Conservation (phyloP, 2,329 filamentous ascomycete species). For the Claviceps africana region DNA sequence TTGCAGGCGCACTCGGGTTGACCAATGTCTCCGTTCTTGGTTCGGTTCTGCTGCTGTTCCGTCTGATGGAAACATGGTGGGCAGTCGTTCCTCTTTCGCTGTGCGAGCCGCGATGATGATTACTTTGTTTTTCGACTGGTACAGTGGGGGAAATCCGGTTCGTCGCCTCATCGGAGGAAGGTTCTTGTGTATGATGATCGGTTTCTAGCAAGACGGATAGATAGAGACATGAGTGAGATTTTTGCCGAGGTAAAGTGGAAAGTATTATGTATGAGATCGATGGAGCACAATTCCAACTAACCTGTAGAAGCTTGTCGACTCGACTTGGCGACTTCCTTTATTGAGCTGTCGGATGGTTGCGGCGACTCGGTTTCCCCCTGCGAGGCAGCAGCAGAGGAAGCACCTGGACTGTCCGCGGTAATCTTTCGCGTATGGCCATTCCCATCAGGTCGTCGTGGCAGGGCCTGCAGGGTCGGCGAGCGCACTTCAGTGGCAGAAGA, state of each 20-base stretch:
- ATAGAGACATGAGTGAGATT: neutral
- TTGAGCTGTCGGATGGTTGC: neutral
- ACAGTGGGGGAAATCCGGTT: neutral
- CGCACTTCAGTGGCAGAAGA: slow-evolving; percentile 4
- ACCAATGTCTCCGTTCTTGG: slow-evolving; percentile 4
- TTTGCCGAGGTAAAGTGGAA: neutral
- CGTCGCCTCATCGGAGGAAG: neutral
- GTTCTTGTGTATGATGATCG: neutral
- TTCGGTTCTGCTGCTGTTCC: neutral
- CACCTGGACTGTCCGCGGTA: neutral
- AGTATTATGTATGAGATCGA: neutral
- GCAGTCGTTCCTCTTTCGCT: slow-evolving; percentile 1
- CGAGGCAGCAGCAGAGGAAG: neutral
- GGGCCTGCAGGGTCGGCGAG: neutral
- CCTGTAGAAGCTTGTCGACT: slow-evolving; percentile 1
- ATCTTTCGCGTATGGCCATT: slow-evolving; percentile 1
- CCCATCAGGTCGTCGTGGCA: neutral
- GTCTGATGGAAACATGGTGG: neutral
- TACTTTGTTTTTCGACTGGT: neutral
- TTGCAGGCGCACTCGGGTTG: neutral
- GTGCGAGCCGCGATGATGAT: neutral
- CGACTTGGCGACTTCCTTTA: neutral
- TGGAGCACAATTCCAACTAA: neutral
- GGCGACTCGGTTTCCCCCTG: slow-evolving; percentile 1
- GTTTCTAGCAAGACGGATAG: neutral